phyloP scores from a whole-genome alignment of 2,329 filamentous ascomycete genomes.

The Clarireedia monteithiana region DNA sequence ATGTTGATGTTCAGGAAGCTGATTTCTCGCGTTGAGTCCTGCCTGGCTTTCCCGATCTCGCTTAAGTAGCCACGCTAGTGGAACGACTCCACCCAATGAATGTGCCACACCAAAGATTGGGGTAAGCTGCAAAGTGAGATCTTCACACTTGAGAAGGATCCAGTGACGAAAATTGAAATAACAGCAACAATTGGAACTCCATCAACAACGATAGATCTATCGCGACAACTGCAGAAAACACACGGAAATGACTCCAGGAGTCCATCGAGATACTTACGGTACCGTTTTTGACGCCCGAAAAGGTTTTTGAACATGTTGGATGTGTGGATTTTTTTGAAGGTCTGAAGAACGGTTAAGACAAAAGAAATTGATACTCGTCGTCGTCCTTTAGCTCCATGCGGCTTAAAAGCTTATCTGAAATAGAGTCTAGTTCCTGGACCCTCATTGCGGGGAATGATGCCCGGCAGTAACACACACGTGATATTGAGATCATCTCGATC shows the following conservation, averaged over 20 bases:
- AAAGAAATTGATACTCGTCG: conserved; percentile 1
- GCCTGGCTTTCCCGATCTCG: conserved; percentile 6
- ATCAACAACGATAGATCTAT: not conserved
- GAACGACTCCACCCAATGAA: not conserved
- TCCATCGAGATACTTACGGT: not conserved
- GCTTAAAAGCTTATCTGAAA: conserved; percentile 21
- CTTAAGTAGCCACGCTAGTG: conserved; percentile 3
- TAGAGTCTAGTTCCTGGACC: conserved; percentile 5
- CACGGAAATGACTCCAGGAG: not conserved
- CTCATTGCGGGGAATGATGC: conserved; percentile 3
- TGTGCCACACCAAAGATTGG: not conserved
- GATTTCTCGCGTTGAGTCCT: conserved; percentile 7
- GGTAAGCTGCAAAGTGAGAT: not conserved
- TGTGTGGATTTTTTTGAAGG: too few relatives aligned
- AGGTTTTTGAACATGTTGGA: not conserved
- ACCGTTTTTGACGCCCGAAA: not conserved
- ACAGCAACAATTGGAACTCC: not conserved
- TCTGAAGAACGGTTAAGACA: not conserved
- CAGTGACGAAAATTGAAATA: not conserved
- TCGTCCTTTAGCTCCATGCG: conserved; percentile 8
- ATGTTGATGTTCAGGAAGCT: conserved; percentile 4
- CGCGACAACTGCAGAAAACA: not conserved
- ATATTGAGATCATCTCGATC: too few relatives aligned
- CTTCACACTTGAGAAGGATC: not conserved
- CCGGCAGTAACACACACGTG: not conserved